phyloP scores from a whole-genome alignment of 176 grass and related monocot genomes.

The Stipa capillata region DNA sequence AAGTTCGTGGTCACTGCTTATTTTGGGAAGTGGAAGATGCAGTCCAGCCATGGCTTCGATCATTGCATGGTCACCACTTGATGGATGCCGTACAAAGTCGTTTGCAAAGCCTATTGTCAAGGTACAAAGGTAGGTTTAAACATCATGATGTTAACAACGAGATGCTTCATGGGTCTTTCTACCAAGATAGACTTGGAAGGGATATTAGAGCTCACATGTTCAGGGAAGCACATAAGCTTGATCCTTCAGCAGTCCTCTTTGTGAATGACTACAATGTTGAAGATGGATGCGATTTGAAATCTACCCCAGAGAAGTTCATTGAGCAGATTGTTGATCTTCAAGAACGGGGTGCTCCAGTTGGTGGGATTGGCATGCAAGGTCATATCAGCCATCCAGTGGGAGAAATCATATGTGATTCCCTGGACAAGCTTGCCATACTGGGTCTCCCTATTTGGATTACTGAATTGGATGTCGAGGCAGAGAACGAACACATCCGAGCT shows the following conservation, averaged over 20 bases:
- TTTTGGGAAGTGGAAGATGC: conserved; percentile 93
- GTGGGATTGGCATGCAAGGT: conserved; percentile 78
- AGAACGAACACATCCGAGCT: conserved; percentile 74
- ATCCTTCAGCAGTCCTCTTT: conserved; percentile 72
- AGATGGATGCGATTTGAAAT: conserved; percentile 76
- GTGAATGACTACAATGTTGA: conserved; percentile 90
- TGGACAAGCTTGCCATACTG: conserved; percentile 79
- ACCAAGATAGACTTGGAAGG: conserved; percentile 65
- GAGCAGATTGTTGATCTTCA: conserved; percentile 76
- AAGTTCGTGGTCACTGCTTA: conserved; percentile 85
- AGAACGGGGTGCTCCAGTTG: conserved; percentile 69
- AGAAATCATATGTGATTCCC: conserved; percentile 68
- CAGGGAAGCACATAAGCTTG: conserved; percentile 59
- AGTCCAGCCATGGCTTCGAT: conserved; percentile 74
- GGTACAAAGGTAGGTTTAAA: conserved; percentile 79
- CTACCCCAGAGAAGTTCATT: conserved; percentile 60
- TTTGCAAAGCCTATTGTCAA: conserved; percentile 55
- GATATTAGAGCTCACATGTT: conserved; percentile 94
- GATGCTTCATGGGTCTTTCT: conserved; percentile 96
- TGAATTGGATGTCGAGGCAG: conserved; percentile 74
- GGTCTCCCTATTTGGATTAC: conserved; percentile 93
- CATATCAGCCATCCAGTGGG: conserved; percentile 78
- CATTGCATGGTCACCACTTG: conserved; percentile 64
- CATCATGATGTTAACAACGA: conserved; percentile 99
- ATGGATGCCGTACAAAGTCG: conserved; percentile 66